phyloP scores from a whole-genome alignment of 1,284 basidiomycete species.

The Phellinidium pouzarii region DNA sequence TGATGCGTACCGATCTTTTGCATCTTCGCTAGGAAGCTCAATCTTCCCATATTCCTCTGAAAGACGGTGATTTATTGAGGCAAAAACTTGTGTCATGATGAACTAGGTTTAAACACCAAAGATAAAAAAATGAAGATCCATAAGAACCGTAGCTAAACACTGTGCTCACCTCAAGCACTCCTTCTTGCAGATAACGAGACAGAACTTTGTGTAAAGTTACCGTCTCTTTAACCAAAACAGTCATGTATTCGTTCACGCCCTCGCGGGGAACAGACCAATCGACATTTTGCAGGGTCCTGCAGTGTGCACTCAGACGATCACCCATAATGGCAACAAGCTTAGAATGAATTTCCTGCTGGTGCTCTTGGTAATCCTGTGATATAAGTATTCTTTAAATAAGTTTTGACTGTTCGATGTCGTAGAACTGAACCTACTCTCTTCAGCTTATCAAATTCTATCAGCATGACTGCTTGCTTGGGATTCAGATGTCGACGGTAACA shows the following conservation, averaged over 20 bases:
- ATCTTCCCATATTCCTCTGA: constrained; percentile 79
- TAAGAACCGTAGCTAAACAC: too few species aligned
- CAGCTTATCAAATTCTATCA: constrained; percentile 97
- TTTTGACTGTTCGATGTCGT: background rate
- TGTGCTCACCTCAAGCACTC: constrained; percentile 72
- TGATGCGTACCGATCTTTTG: constrained; percentile 67
- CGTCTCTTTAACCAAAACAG: constrained; percentile 91
- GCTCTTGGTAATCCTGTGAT: constrained; percentile 90
- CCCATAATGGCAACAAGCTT: constrained; percentile 99
- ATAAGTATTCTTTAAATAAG: background rate
- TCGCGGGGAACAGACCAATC: constrained; percentile 65
- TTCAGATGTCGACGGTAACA: constrained; percentile 89
- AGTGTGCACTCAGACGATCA: constrained; percentile 85
- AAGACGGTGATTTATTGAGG: constrained; percentile 77
- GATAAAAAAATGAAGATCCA: too few species aligned
- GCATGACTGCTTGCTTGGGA: constrained; percentile 91
- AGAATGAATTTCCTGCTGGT: constrained; percentile 97
- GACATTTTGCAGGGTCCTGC: constrained; percentile 70
- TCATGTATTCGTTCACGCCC: constrained; percentile 78
- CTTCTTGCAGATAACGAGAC: constrained; percentile 77
- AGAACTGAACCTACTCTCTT: constrained; percentile 62
- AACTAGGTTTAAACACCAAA: constrained; percentile 38
- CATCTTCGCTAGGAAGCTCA: constrained; percentile 73
- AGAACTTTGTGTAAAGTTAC: constrained; percentile 95
- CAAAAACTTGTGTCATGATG: constrained; percentile 42